phyloP scores from a whole-genome alignment of 352 stramenopile species.

The Phytopythium ostracodes region DNA sequence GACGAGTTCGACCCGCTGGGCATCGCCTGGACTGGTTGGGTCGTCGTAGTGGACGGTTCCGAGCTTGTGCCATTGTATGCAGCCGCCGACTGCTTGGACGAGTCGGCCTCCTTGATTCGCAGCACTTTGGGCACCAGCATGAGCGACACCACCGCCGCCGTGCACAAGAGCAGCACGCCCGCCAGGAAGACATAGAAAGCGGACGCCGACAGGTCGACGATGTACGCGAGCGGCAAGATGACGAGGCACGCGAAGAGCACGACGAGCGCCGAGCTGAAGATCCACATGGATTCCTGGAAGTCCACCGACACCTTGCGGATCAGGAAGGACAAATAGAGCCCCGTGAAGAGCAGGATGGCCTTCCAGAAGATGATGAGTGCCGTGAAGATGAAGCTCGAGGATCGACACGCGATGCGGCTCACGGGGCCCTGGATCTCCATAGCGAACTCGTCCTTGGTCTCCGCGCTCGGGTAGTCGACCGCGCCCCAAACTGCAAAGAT shows the following conservation, averaged over 20 bases:
- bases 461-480: slow-evolving; percentile 24
- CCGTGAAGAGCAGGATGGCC: slow-evolving; percentile 35
- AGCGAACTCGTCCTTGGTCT: slow-evolving; percentile 14
- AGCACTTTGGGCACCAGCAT: slow-evolving; percentile 44
- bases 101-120: slow-evolving; percentile 16
- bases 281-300: slow-evolving; percentile 70
- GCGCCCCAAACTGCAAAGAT: slow-evolving; percentile 36
- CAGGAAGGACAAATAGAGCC: slow-evolving; percentile 46
- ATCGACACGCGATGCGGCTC: slow-evolving; percentile 24
- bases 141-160: slow-evolving; percentile 28
- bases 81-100: slow-evolving; percentile 1
- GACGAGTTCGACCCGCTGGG: background rate
- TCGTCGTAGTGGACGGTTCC: background rate
- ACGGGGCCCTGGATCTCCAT: slow-evolving; percentile 24
- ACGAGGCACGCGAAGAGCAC: slow-evolving; percentile 46
- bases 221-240: slow-evolving; percentile 47
- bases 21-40: background rate
- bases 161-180: slow-evolving; percentile 25
- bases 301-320: slow-evolving; percentile 63
- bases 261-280: slow-evolving; percentile 39
- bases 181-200: slow-evolving; percentile 37
- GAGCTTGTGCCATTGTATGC: background rate
- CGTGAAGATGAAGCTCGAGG: slow-evolving; percentile 47
- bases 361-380: slow-evolving; percentile 56
- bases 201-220: slow-evolving; percentile 31